Evolutionary conservation across 1,284 basidiomycete species (phyloP).

Genomic region (Moesziomyces globuligerus): DNA sequence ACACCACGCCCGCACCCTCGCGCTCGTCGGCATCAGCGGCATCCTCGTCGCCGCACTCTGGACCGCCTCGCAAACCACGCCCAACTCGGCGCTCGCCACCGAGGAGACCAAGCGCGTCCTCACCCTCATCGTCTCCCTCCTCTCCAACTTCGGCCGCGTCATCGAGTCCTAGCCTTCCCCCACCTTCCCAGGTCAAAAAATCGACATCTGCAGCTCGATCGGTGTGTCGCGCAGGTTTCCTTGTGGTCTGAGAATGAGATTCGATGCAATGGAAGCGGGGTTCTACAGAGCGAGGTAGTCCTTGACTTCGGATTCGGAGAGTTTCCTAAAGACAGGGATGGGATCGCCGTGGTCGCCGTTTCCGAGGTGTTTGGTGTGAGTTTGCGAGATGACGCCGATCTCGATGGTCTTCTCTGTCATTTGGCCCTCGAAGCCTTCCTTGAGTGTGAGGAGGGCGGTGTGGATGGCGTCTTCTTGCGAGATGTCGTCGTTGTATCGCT

Average conservation of each 20-base stretch:
- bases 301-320: conserved; percentile 57
- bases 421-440: conserved; percentile 98
- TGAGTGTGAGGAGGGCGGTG: conserved; percentile 96
- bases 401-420: conserved; percentile 99
- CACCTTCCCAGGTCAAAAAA: too few relatives aligned
- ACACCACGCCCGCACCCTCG: conserved; percentile 20
- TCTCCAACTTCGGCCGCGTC: conserved; percentile 29
- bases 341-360: conserved; percentile 35
- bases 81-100: background rate
- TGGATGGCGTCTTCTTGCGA: conserved; percentile 99
- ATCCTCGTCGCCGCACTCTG: conserved; percentile 36
- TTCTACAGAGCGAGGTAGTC: conserved; percentile 56
- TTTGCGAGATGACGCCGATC: conserved; percentile 83
- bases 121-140: conserved; percentile 24
- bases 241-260: background rate
- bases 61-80: conserved; percentile 10
- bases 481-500: conserved; percentile 98
- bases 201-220: too few relatives aligned
- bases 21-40: conserved; percentile 39
- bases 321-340: conserved; percentile 60
- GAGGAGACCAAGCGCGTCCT: conserved; percentile 24
- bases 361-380: conserved; percentile 37
- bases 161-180: conserved; percentile 7
- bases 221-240: too few relatives aligned
- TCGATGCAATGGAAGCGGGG: background rate